Conservation (phyloP, 345 rosid genomes). For the Eucalyptus melliodora region DNA sequence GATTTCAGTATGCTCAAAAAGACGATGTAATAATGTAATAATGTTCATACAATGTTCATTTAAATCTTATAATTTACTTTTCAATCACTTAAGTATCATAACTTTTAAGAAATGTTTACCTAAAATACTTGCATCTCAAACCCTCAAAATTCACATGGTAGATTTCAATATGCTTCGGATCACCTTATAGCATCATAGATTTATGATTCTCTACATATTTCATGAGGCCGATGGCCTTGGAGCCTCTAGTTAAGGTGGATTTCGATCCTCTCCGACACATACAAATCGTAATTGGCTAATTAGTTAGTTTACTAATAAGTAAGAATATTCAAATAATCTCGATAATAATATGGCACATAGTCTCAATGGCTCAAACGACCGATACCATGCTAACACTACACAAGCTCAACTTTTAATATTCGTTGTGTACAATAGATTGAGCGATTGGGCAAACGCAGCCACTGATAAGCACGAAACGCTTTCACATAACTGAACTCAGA, state of each 20-base stretch:
- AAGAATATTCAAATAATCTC: background rate
- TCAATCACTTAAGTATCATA: too few species aligned
- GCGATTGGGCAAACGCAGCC: background rate
- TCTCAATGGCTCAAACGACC: background rate
- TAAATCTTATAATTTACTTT: too few species aligned
- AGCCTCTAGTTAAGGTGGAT: background rate
- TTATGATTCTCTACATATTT: background rate
- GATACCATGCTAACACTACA: background rate
- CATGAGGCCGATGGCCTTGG: background rate
- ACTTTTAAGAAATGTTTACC: background rate
- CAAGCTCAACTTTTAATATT: background rate
- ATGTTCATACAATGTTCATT: accelerated
- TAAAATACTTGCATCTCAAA: background rate
- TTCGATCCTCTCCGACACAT: accelerated
- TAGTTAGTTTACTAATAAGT: background rate
- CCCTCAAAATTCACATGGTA: background rate
- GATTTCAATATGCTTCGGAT: background rate
- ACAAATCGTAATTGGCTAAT: background rate
- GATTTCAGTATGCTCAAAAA: too few species aligned
- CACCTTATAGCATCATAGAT: background rate
- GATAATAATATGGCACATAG: background rate
- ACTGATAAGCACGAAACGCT: background rate
- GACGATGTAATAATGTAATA: too few species aligned
- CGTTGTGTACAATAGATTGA: background rate
- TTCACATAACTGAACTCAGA: background rate